These are phyloP conservation scores for Conidiobolus incongruus DNA, from an alignment of 371 early-diverging fungal genomes.

Conservation along the genomic window DNA sequence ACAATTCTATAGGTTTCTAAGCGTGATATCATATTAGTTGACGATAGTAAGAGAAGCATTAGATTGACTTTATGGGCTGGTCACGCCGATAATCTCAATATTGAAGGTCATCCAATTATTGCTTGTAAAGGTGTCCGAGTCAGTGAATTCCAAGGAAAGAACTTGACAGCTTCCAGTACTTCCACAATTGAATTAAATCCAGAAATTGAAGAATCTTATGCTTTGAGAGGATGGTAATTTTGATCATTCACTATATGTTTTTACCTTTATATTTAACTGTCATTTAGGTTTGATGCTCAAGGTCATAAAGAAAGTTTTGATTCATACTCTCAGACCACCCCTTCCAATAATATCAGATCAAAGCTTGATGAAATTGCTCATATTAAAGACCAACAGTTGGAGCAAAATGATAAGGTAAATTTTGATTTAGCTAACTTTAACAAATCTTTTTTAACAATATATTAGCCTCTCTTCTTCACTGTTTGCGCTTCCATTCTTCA, in stretches of 20 bases:
- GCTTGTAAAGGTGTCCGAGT: slow-evolving; percentile 69
- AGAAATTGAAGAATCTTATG: slow-evolving; percentile 57
- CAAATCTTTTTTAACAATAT: background rate
- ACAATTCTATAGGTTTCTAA: slow-evolving; percentile 31
- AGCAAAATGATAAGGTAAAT: no score
- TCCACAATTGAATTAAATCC: slow-evolving; percentile 47
- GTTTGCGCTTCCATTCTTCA: slow-evolving; percentile 34
- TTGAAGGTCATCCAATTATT: slow-evolving; percentile 30
- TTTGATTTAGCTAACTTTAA: no score
- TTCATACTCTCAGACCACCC: no score
- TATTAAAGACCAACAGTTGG: no score
- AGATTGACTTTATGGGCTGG: slow-evolving; percentile 79
- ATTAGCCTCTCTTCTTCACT: slow-evolving; percentile 41
- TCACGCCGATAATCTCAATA: slow-evolving; percentile 42
- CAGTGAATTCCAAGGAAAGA: slow-evolving; percentile 54
- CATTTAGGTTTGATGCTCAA: no score
- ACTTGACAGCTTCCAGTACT: slow-evolving; percentile 23
- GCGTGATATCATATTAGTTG: slow-evolving; percentile 68
- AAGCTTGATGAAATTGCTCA: no score
- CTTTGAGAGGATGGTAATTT: slow-evolving; percentile 75
- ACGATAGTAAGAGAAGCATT: slow-evolving; percentile 43
- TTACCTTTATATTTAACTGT: no score
- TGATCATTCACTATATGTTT: slow-evolving; percentile 2
- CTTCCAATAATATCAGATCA: no score
- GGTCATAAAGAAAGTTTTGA: no score